phyloP scores from a whole-genome alignment of 176 grass and related monocot species.

The Bothriochloa decipiens region DNA sequence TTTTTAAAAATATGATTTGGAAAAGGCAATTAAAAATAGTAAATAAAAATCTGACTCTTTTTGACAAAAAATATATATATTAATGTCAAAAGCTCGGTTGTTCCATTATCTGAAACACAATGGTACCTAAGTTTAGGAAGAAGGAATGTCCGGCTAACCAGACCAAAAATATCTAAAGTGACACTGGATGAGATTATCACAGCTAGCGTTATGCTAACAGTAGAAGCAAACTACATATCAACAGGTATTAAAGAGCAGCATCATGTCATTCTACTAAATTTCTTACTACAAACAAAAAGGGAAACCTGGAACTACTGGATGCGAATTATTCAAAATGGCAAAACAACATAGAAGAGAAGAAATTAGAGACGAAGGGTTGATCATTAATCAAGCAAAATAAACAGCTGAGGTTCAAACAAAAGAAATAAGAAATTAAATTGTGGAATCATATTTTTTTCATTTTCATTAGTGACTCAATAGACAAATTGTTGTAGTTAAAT shows the following conservation, averaged over 20 bases:
- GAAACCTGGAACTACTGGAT: conserved; percentile 14
- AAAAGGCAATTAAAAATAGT: neutral
- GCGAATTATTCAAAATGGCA: conserved; percentile 21
- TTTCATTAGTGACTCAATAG: neutral
- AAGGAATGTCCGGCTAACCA: neutral
- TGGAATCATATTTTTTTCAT: neutral
- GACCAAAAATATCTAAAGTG: neutral
- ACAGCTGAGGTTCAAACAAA: neutral
- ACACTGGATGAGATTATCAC: neutral
- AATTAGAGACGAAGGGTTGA: conserved; percentile 4
- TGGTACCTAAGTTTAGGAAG: neutral
- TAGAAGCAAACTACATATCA: neutral
- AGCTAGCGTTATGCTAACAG: neutral
- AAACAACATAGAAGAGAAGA: neutral
- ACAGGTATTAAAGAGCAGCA: conserved; percentile 1
- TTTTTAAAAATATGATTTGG: neutral
- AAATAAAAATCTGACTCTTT: neutral
- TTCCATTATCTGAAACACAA: neutral
- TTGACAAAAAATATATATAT: neutral
- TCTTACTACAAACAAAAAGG: no score
- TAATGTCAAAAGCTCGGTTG: neutral
- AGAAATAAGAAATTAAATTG: conserved; percentile 15
- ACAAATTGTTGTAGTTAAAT: neutral
- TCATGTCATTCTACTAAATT: neutral
- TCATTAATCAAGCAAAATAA: conserved; percentile 14